phyloP scores from a whole-genome alignment of 1,284 basidiomycete species.

The Apiotrichum sp. region DNA sequence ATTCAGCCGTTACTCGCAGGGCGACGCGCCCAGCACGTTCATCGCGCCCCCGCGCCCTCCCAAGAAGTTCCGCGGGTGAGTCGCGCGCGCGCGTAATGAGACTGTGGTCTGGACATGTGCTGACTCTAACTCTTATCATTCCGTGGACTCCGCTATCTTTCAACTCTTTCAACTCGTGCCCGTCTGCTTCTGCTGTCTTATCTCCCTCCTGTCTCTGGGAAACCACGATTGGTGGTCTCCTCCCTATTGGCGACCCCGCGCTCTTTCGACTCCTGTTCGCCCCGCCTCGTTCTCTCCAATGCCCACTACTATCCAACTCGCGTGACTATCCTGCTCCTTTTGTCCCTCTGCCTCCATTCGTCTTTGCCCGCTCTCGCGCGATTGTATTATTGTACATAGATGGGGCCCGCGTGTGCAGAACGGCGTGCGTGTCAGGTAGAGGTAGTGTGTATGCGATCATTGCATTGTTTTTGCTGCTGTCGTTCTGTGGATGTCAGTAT shows the following conservation, averaged over 20 bases:
- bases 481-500: not conserved
- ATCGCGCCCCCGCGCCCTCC: slow-evolving; percentile 27
- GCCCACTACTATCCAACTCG: no score
- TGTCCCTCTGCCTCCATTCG: no score
- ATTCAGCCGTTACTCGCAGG: slow-evolving; percentile 36
- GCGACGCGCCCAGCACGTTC: slow-evolving; percentile 26
- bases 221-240: no score
- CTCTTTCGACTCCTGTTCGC: no score
- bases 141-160: not conserved
- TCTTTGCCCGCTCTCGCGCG: no score
- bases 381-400: slow-evolving; percentile 13
- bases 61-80: slow-evolving; percentile 44
- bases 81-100: not conserved
- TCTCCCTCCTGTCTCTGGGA: no score
- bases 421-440: slow-evolving; percentile 19
- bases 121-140: not conserved
- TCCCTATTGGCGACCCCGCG: no score
- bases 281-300: no score
- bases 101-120: not conserved
- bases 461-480: not conserved
- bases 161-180: not conserved
- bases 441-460: not conserved
- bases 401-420: slow-evolving; percentile 33
- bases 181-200: not conserved
- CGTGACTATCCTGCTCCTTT: no score